Evolutionary conservation across 257 asterid species (phyloP).

Genomic region (Oldenlandia corymbosa): DNA sequence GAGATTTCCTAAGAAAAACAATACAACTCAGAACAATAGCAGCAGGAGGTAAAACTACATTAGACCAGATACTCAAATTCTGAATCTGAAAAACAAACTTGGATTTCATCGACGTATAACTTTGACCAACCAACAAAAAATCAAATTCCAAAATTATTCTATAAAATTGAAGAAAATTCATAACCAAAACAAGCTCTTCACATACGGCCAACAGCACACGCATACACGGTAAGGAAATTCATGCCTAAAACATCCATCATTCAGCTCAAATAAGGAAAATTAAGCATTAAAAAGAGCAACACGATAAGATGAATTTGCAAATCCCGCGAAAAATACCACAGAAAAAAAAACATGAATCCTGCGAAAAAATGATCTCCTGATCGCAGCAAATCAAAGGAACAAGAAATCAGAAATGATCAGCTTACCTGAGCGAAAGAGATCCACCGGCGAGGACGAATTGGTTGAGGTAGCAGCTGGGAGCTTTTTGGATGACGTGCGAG

Average conservation of each 20-base stretch:
- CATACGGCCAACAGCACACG: not conserved
- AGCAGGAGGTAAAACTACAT: not conserved
- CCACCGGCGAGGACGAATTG: constrained; percentile 56
- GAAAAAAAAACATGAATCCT: not conserved
- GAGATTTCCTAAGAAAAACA: too few species aligned
- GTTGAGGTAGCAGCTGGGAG: constrained; percentile 45
- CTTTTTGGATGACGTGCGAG: constrained; percentile 71
- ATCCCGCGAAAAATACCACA: not conserved
- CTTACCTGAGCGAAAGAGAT: constrained; percentile 79
- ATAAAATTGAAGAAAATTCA: not conserved
- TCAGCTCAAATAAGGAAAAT: constrained; percentile 9
- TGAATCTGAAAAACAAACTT: not conserved
- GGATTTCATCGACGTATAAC: not conserved
- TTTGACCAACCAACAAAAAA: not conserved
- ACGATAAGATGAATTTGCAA: not conserved
- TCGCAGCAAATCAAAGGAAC: not conserved
- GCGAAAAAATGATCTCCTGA: not conserved
- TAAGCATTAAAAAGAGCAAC: not conserved
- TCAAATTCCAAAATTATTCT: not conserved
- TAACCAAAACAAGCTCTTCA: not conserved
- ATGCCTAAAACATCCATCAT: not conserved
- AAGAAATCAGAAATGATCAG: not conserved
- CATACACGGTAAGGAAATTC: not conserved
- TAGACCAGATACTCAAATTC: not conserved
- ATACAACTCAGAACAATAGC: constrained; percentile 1